Evolutionary conservation across 2,329 filamentous ascomycete genomes (phyloP).

Genomic region (Zymoseptoria ardabiliae): DNA sequence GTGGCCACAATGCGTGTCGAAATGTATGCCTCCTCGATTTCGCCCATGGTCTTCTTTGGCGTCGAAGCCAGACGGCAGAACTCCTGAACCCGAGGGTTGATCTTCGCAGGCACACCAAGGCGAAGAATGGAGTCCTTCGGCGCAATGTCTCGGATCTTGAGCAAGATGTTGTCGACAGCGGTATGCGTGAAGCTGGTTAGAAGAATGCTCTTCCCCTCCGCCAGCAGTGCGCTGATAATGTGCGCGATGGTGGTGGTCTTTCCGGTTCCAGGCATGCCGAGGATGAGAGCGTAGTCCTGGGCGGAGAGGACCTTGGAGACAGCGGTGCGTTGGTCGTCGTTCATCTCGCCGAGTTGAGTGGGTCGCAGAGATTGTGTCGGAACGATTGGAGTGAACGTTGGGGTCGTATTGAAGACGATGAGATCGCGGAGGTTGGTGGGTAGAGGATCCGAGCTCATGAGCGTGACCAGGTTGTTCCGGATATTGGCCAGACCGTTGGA

Average conservation of each 20-base stretch:
- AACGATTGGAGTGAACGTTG: conserved; percentile 60
- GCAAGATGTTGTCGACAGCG: conserved; percentile 92
- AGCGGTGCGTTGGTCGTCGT: conserved; percentile 77
- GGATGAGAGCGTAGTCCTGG: conserved; percentile 88
- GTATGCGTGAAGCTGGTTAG: conserved; percentile 95
- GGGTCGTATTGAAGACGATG: conserved; percentile 68
- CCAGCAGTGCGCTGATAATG: conserved; percentile 83
- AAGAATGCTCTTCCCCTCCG: conserved; percentile 84
- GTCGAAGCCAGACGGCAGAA: conserved; percentile 75
- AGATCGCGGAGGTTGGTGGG: conserved; percentile 59
- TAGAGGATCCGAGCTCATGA: conserved; percentile 55
- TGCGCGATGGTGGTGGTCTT: conserved; percentile 98
- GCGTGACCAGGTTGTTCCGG: conserved; percentile 83
- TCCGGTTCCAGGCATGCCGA: conserved; percentile 96
- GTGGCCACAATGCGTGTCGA: conserved; percentile 85
- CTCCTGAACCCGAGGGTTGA: conserved; percentile 78
- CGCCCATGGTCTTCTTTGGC: conserved; percentile 69
- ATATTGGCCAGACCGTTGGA: conserved; percentile 95
- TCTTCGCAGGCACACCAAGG: conserved; percentile 76
- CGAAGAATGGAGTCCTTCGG: conserved; percentile 63
- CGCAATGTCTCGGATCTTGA: conserved; percentile 66
- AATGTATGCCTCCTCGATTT: conserved; percentile 77
- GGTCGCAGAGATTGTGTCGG: conserved; percentile 7
- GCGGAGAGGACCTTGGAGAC: conserved; percentile 95
- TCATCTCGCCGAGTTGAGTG: conserved; percentile 48